These are phyloP conservation scores for Eucalyptus shirleyi DNA, from an alignment of 345 rosid genomes.

Conservation along the genomic window DNA sequence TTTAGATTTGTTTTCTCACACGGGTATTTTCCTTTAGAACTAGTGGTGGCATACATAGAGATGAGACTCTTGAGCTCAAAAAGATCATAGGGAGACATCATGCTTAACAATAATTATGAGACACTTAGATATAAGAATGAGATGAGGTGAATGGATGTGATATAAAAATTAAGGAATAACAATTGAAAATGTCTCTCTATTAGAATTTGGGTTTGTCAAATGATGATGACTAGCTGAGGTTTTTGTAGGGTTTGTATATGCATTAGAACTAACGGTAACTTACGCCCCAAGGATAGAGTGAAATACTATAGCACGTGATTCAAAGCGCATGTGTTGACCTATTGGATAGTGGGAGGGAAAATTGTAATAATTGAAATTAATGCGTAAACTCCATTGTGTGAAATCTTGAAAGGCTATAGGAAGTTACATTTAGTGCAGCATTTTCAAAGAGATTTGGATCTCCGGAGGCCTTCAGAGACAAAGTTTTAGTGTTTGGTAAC, in stretches of 20 bases:
- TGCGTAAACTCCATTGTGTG: background rate
- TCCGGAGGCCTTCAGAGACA: background rate
- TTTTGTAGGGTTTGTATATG: background rate
- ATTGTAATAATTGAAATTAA: background rate
- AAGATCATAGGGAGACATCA: background rate
- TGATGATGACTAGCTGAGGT: background rate
- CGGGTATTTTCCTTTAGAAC: background rate
- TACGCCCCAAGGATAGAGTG: background rate
- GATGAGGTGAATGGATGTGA: background rate
- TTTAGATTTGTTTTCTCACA: background rate
- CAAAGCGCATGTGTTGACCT: background rate
- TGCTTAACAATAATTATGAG: background rate
- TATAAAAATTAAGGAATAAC: background rate
- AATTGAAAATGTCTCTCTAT: background rate
- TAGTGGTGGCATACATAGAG: background rate
- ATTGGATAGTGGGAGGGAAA: background rate
- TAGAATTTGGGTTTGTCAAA: background rate
- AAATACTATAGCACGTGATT: background rate
- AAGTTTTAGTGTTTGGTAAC: background rate
- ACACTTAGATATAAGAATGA: background rate
- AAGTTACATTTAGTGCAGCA: background rate
- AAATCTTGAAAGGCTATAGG: background rate
- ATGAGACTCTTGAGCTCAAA: background rate
- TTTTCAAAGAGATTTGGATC: background rate
- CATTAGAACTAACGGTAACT: background rate